These are phyloP conservation scores for Recurvomyces mirabilis DNA, from an alignment of 495 filamentous ascomycete genomes.

Conservation along the genomic window DNA sequence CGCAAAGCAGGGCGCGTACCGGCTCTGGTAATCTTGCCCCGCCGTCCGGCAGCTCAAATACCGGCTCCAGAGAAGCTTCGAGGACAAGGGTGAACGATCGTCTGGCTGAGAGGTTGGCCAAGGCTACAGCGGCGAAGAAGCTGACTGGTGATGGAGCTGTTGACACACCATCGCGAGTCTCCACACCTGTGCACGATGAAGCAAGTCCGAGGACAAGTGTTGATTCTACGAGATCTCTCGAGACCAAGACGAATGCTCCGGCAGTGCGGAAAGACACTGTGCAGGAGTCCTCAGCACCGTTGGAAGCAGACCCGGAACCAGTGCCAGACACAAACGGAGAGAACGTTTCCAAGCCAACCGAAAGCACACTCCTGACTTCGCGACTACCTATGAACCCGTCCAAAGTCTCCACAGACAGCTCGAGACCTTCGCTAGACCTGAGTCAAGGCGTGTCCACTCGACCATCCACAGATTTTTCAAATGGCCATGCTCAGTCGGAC, in stretches of 20 bases:
- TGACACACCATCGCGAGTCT: conserved; percentile 1
- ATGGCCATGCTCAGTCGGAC: background rate
- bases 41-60: background rate
- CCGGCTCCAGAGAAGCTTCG: conserved; percentile 19
- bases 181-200: conserved; percentile 7
- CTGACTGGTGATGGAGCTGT: conserved; percentile 1
- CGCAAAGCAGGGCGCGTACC: background rate
- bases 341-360: background rate
- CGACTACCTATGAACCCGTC: conserved; percentile 18
- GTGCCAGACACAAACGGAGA: conserved; percentile 1
- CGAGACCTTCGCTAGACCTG: conserved; percentile 10
- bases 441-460: background rate
- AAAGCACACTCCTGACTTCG: conserved; percentile 7
- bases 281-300: too few relatives aligned
- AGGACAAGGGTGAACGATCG: conserved; percentile 52
- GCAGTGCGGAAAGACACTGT: too few relatives aligned
- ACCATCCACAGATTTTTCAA: conserved; percentile 9
- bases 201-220: conserved; percentile 4
- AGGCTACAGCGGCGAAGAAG: conserved; percentile 16
- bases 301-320: background rate
- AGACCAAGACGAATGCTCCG: background rate
- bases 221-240: background rate
- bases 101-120: conserved; percentile 56
- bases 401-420: conserved; percentile 9
- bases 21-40: conserved; percentile 7